Base-by-base conservation (phyloP, 768 basidiomycete genomes). In the Termitomyces sp. region DNA sequence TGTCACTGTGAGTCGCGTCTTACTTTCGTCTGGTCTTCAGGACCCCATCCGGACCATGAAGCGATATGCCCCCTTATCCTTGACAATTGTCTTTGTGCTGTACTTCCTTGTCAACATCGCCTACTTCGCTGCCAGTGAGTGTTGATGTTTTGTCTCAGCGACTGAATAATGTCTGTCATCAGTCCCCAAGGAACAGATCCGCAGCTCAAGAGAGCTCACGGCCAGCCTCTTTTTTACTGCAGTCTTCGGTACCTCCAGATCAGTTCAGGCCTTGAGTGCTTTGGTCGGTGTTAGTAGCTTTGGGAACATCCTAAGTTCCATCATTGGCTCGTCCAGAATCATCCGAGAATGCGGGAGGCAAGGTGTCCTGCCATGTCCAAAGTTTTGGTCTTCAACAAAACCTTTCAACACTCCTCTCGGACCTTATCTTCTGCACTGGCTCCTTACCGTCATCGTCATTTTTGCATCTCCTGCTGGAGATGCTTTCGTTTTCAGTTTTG, bases 391-490 rank as follows among this genome's bases (percentile, higher is more conserved):
- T 5, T 77, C 76, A 1, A 80, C 76, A 2, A 68, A 70, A 37
- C 80, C 80, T 1, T 81, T 81, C 61, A 77, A 76, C 35, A 80
- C 80, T 4, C 80, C 81, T 6, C 62, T 74, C 1, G 76, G 69
- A 1, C 76, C 80, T 3, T 71, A 78, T 40, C 62, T 76, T 11
- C 65, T 79, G 37, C 74, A 77, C 55, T 82, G 74, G 71, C 49
- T 72, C 11, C 59, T 80, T 12, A 77, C 77, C 0, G 67, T 74
- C 21, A 69, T 81, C 53, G 74, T 81, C 49, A 80, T 83, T 57
- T 64, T 79, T 43, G 75, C 71, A 1, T 71, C 74, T 26, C 74
- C 75, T 2, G 69, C 73, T 24, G 71, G 71, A 48, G 75, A 74
- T 60, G 74, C 74, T 8, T 77, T 77, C 62, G 72, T 74, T 58